Conservation (phyloP, 306 rosid genomes). For the Prunus mume region DNA sequence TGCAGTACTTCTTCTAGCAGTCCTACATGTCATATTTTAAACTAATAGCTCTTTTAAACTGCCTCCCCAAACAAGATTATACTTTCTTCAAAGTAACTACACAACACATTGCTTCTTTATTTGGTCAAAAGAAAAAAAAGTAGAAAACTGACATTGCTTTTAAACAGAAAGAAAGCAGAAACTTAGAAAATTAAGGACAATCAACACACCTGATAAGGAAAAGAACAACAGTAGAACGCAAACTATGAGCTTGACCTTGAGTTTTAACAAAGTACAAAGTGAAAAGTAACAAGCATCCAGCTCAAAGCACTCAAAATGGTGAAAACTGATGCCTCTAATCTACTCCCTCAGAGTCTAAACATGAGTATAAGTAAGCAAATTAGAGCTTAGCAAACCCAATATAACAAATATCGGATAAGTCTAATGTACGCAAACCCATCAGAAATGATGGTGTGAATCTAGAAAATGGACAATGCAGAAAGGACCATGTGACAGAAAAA, state of each 20-base stretch:
- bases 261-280: not conserved
- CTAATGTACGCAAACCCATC: constrained; percentile 10
- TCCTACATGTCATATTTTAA: not conserved
- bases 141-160: not conserved
- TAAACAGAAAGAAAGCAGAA: too few relatives aligned
- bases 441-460: constrained; percentile 22
- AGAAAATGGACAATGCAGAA: constrained; percentile 23
- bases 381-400: constrained; percentile 3
- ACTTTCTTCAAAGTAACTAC: constrained; percentile 3
- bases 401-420: constrained; percentile 8
- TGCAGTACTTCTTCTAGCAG: not conserved
- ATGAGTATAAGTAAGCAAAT: not conserved
- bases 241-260: not conserved
- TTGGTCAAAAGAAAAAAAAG: not conserved
- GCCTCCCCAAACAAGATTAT: constrained; percentile 19
- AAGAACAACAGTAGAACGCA: not conserved
- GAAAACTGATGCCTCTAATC: not conserved
- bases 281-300: not conserved
- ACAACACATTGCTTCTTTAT: not conserved
- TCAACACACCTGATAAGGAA: not conserved
- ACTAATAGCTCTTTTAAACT: not conserved
- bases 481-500: constrained; percentile 30
- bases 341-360: constrained; percentile 2
- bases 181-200: not conserved
- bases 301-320: not conserved